Evolutionary conservation across 2,329 filamentous ascomycete species (phyloP).

Genomic region (Exophiala sp.): DNA sequence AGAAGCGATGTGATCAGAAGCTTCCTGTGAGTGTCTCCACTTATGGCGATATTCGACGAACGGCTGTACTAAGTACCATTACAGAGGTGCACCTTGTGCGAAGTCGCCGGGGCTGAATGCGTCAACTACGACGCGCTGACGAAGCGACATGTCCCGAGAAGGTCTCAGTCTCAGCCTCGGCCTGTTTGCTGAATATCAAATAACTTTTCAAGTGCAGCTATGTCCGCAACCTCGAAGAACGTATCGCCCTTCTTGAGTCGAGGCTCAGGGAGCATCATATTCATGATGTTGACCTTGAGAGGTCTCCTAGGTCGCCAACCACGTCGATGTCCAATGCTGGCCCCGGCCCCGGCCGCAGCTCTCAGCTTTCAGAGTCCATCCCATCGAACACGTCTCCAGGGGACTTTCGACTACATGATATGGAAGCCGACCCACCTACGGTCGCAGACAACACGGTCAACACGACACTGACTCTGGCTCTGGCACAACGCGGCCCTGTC

Average conservation of each 20-base stretch:
- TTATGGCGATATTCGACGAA: neutral
- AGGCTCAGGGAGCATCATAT: slow-evolving; percentile 64
- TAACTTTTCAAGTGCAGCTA: slow-evolving; percentile 50
- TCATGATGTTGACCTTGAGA: slow-evolving; percentile 29
- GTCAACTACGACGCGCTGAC: slow-evolving; percentile 94
- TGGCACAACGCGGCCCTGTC: neutral
- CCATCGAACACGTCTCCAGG: too few species aligned
- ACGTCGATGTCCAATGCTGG: neutral
- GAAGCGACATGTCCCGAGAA: slow-evolving; percentile 81
- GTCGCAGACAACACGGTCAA: neutral
- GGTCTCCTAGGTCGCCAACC: neutral
- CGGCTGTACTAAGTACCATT: neutral
- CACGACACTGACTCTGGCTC: neutral
- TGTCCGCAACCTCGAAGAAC: slow-evolving; percentile 85
- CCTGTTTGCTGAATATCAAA: neutral
- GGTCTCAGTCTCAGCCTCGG: neutral
- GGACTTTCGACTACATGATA: too few species aligned
- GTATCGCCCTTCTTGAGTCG: slow-evolving; percentile 73
- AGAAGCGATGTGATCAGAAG: slow-evolving; percentile 90
- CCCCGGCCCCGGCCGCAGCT: too few species aligned
- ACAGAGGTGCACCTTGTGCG: slow-evolving; percentile 73
- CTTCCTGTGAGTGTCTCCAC: slow-evolving; percentile 51
- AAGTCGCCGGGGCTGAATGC: slow-evolving; percentile 80
- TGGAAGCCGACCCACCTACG: neutral
- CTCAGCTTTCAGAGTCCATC: too few species aligned